These are phyloP conservation scores for Acanthamoeba lenticulata DNA, from an alignment of 208 protist genomes.

Conservation along the genomic window DNA sequence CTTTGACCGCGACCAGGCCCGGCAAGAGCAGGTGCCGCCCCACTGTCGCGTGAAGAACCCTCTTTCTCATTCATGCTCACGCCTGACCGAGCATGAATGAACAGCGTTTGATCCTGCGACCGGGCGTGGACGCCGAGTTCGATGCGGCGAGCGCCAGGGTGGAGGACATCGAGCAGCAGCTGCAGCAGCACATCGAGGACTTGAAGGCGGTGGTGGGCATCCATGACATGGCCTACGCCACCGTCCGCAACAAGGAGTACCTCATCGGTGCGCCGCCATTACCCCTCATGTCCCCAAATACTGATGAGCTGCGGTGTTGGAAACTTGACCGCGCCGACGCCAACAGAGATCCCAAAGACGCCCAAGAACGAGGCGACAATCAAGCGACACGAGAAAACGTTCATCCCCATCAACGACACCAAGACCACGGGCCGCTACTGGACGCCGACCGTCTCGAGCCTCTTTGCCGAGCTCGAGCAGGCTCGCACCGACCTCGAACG, in stretches of 20 bases:
- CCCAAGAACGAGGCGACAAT: background rate
- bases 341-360: background rate
- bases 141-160: background rate
- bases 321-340: background rate
- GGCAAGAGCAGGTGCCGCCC: background rate
- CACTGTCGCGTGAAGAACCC: background rate
- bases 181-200: slow-evolving; percentile 27
- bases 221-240: background rate
- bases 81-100: background rate
- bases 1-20: slow-evolving; percentile 7
- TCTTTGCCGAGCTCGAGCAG: slow-evolving; percentile 44
- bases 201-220: background rate
- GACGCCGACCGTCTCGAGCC: slow-evolving; percentile 10
- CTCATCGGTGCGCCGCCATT: background rate
- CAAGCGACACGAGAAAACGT: background rate
- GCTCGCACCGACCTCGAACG: slow-evolving; percentile 14
- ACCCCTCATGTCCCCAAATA: background rate
- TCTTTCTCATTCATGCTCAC: too few relatives aligned
- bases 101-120: slow-evolving; percentile 21
- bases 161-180: background rate
- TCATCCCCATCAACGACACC: slow-evolving; percentile 16
- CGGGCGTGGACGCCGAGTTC: slow-evolving; percentile 38
- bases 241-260: slow-evolving; percentile 55
- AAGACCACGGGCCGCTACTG: slow-evolving; percentile 58
- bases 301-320: background rate